A percentile compares a stretch with the other conserved stretches of the same genome.
phyloP scores from a whole-genome alignment of 345 rosid species.

The Noccaea bulbosa region DNA sequence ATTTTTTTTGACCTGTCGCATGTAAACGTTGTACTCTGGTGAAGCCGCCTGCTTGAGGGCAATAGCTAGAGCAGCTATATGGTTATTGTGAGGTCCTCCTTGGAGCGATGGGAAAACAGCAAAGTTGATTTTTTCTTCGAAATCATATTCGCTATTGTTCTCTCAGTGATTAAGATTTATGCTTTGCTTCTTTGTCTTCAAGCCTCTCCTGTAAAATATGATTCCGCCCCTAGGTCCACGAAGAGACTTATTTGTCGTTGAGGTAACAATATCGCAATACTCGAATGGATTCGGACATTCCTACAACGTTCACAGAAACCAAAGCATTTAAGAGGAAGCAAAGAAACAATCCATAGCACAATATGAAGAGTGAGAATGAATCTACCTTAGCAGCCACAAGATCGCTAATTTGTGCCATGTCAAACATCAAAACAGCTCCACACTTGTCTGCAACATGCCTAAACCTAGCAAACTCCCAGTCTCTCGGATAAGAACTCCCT shows the following conservation, averaged over 20 bases:
- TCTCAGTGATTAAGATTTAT: conserved; percentile 58
- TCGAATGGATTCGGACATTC: conserved; percentile 78
- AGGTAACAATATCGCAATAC: conserved; percentile 89
- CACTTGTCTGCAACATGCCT: conserved; percentile 77
- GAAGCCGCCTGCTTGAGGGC: conserved; percentile 92
- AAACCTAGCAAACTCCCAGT: conserved; percentile 79
- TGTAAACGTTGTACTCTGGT: conserved; percentile 75
- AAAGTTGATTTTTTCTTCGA: conserved; percentile 89
- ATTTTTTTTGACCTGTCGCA: conserved; percentile 89
- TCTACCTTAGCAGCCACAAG: conserved; percentile 90
- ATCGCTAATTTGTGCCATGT: conserved; percentile 87
- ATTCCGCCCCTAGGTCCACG: conserved; percentile 96
- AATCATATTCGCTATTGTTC: conserved; percentile 64
- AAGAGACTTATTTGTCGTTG: conserved; percentile 93
- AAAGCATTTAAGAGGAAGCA: conserved; percentile 27
- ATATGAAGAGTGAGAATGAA: neutral
- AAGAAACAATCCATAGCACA: neutral
- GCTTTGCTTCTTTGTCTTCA: conserved; percentile 66
- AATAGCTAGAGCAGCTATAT: conserved; percentile 95
- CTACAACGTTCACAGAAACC: conserved; percentile 45
- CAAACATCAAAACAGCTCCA: conserved; percentile 73
- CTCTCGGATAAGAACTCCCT: conserved; percentile 87
- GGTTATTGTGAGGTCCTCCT: conserved; percentile 97
- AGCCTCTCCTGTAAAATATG: conserved; percentile 78
- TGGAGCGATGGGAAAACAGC: conserved; percentile 87